A percentile compares a stretch with the other conserved stretches of the same genome.
Evolutionary conservation across 768 basidiomycete species (phyloP).

Genomic region (Crepidotus variabilis): DNA sequence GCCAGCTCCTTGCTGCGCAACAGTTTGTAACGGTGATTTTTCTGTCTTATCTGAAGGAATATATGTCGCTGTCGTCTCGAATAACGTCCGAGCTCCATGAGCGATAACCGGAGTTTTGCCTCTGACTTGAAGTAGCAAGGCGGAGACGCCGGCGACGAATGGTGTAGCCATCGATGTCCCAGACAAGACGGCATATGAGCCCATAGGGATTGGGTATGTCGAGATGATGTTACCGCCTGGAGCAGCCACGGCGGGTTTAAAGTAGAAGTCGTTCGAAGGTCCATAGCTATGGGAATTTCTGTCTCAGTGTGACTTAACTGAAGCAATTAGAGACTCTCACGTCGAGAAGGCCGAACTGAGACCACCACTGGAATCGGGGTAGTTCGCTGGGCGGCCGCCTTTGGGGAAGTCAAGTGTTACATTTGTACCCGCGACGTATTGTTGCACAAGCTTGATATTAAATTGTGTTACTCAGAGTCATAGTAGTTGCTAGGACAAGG

Average conservation of each 20-base stretch:
- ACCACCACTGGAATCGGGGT: slow-evolving; percentile 46
- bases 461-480: not conserved
- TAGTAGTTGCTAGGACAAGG: slow-evolving; percentile 1
- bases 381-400: slow-evolving; percentile 31
- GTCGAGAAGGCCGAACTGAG: slow-evolving; percentile 49
- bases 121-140: slow-evolving; percentile 34
- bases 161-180: slow-evolving; percentile 40
- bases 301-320: not conserved
- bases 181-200: slow-evolving; percentile 31
- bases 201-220: slow-evolving; percentile 30
- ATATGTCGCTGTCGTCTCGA: slow-evolving; percentile 44
- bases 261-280: slow-evolving; percentile 55
- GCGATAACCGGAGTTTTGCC: slow-evolving; percentile 26
- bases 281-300: slow-evolving; percentile 36
- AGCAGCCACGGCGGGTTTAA: slow-evolving; percentile 44
- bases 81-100: slow-evolving; percentile 29
- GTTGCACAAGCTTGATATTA: slow-evolving; percentile 38
- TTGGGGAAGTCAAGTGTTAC: slow-evolving; percentile 48
- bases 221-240: slow-evolving; percentile 49
- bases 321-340: slow-evolving; percentile 7
- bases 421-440: slow-evolving; percentile 37
- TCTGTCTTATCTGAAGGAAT: slow-evolving; percentile 42
- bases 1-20: slow-evolving; percentile 51
- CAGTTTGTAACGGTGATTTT: slow-evolving; percentile 44
- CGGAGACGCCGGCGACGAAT: slow-evolving; percentile 36